Conservation (phyloP, 345 rosid species). For the Hibiscus tridactylites region DNA sequence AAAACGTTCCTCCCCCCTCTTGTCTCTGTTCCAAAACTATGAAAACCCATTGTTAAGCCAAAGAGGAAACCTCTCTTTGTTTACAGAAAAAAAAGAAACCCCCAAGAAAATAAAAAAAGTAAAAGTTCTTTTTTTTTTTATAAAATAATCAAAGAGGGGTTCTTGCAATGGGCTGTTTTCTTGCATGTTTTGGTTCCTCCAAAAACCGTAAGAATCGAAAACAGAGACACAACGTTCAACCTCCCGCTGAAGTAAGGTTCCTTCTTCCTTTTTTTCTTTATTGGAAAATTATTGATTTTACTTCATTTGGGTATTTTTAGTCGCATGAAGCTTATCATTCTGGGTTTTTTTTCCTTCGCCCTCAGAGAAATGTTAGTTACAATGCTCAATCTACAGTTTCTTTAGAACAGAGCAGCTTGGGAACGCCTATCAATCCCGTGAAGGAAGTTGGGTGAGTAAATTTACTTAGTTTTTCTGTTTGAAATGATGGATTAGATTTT, state of each 20-base stretch:
- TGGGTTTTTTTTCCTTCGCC: not conserved
- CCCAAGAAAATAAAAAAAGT: not conserved
- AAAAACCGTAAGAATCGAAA: conserved; percentile 44
- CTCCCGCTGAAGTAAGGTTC: conserved; percentile 33
- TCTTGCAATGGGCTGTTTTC: conserved; percentile 67
- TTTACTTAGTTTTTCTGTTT: not conserved
- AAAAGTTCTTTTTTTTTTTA: too few species aligned
- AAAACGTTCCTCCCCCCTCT: conserved; percentile 16
- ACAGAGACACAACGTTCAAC: conserved; percentile 39
- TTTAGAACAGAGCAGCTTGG: conserved; percentile 20
- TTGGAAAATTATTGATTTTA: not conserved
- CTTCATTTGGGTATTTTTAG: not conserved
- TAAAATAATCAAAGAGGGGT: not conserved
- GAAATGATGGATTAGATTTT: not conserved
- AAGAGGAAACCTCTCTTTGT: conserved; percentile 2
- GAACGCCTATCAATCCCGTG: conserved; percentile 20
- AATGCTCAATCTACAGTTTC: conserved; percentile 22
- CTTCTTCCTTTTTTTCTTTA: not conserved
- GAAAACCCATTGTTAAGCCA: conserved; percentile 18
- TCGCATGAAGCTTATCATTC: not conserved
- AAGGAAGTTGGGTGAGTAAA: conserved; percentile 33
- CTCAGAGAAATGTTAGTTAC: conserved; percentile 21
- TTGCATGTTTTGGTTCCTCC: conserved; percentile 77
- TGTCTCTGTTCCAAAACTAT: conserved; percentile 15
- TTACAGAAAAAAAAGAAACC: not conserved